Conservation (phyloP, 495 filamentous ascomycete species). For the Filosporella fistucella region DNA sequence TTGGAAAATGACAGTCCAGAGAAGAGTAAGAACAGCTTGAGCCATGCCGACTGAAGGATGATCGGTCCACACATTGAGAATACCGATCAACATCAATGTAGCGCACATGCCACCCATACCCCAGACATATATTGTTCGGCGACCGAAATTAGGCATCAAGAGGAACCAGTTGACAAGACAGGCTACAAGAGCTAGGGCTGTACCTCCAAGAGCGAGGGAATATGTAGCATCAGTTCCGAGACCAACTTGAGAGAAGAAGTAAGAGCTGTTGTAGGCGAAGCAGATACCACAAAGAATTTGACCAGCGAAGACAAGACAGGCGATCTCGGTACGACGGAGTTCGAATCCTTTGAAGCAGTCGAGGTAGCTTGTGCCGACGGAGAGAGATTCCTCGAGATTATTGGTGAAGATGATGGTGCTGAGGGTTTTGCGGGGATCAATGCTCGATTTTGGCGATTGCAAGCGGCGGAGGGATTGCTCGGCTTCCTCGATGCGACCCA, state of each 20-base stretch:
- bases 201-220: conserved; percentile 4
- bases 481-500: conserved; percentile 61
- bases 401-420: conserved; percentile 60
- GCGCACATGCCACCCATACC: conserved; percentile 43
- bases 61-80: conserved; percentile 27
- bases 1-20: conserved; percentile 49
- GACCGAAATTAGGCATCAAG: conserved; percentile 43
- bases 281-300: conserved; percentile 37
- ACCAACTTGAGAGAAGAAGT: conserved; percentile 11
- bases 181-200: conserved; percentile 4
- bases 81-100: conserved; percentile 31
- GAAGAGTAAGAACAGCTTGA: conserved; percentile 45
- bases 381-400: conserved; percentile 56
- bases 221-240: conserved; percentile 4
- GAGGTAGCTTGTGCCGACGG: conserved; percentile 54
- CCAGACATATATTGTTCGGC: conserved; percentile 45
- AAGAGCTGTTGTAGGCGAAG: conserved; percentile 9
- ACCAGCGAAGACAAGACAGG: conserved; percentile 63
- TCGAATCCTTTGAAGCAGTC: conserved; percentile 68
- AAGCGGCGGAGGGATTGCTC: conserved; percentile 60
- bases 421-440: conserved; percentile 41
- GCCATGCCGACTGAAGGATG: conserved; percentile 33
- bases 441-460: conserved; percentile 42
- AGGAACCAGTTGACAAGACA: conserved; percentile 28
- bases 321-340: conserved; percentile 63